Base-by-base conservation (phyloP, 2,329 filamentous ascomycete genomes). In the Gaeumannomyces tritici region DNA sequence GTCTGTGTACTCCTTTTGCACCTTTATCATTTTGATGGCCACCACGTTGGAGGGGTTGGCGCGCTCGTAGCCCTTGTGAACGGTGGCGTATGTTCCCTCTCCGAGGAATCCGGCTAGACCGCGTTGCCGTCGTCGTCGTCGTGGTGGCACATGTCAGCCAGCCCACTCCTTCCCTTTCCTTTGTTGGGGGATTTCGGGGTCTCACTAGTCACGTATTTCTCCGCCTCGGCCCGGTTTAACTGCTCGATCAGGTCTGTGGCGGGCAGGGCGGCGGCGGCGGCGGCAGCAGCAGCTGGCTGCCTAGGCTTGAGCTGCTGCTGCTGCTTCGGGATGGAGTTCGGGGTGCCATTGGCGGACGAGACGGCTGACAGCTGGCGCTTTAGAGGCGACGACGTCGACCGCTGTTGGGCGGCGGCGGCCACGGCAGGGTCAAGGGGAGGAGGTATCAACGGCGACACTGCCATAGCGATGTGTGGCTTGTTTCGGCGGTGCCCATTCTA, bases 1-100 rank as follows among this genome's bases (percentile, higher is more conserved):
- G 74, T 98, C 92, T 64, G 86, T 88, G 77, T 91, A 96, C 72
- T 93, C 90, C 64, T 89, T 88, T 69, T 91, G 89, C 63, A 92
- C 80, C 73, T 95, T 95, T 79, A 95, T 95, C 78, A 93, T 95
- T 75, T 96, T 96, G 79, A 96, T 93, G 69, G 95, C 95, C 66
- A 99, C 90, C 62, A 89, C 84, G 55, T 85, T 83, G 42, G 82
- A 81, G 7, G 91, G 89, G 69, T 95, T 86, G 68, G 77, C 79
- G 64, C 87, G 85, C 57, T 95, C 83, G 75, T 93, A 89, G 61
- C 93, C 95, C 61, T 93, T 86, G 79, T 92, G 97, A 70, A 99
- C 95, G 70, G 96, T 88, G 73, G 95, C 95, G 74, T 99, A 99
- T 66, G 95, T 98, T 79, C 95, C 95, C 76, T 96, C 91, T 74